These are phyloP conservation scores for Pleomassaria siparia DNA, from an alignment of 2,329 filamentous ascomycete genomes.

Conservation along the genomic window DNA sequence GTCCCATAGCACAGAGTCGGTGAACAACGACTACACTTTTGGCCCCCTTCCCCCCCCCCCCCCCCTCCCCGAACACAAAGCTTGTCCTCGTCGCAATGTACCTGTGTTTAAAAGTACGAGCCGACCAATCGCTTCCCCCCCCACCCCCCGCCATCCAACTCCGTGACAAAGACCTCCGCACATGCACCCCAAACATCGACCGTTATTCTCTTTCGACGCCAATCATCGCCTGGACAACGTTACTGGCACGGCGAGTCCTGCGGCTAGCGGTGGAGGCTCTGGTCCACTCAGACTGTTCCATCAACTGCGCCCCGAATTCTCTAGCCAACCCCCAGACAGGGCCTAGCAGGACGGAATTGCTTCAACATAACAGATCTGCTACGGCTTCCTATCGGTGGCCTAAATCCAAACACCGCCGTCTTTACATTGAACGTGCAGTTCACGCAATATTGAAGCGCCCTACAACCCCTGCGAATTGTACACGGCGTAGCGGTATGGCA, in stretches of 20 bases:
- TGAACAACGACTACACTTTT: slow-evolving; percentile 16
- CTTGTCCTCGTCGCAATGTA: slow-evolving; percentile 14
- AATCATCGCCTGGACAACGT: neutral
- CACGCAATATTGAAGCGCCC: too few species aligned
- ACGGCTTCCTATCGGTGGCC: neutral
- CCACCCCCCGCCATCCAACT: neutral
- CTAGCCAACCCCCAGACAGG: neutral
- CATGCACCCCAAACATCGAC: slow-evolving; percentile 8
- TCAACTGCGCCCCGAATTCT: slow-evolving; percentile 8
- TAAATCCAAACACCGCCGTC: neutral
- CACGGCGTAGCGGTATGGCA: neutral
- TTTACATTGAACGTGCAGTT: too few species aligned
- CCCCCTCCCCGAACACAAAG: slow-evolving; percentile 18
- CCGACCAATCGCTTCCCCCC: slow-evolving; percentile 4
- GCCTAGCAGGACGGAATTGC: neutral
- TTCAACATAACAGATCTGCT: neutral
- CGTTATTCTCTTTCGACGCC: slow-evolving; percentile 5
- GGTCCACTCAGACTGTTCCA: slow-evolving; percentile 3
- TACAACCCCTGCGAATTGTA: slow-evolving; percentile 3
- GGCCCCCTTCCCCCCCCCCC: slow-evolving; percentile 13
- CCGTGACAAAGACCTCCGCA: slow-evolving; percentile 5
- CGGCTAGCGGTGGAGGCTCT: slow-evolving; percentile 11
- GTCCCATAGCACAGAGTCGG: slow-evolving; percentile 16
- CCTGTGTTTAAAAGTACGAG: neutral
- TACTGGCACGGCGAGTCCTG: slow-evolving; percentile 6